Conservation (phyloP, 2,329 filamentous ascomycete genomes). For the Botryotinia globosa region DNA sequence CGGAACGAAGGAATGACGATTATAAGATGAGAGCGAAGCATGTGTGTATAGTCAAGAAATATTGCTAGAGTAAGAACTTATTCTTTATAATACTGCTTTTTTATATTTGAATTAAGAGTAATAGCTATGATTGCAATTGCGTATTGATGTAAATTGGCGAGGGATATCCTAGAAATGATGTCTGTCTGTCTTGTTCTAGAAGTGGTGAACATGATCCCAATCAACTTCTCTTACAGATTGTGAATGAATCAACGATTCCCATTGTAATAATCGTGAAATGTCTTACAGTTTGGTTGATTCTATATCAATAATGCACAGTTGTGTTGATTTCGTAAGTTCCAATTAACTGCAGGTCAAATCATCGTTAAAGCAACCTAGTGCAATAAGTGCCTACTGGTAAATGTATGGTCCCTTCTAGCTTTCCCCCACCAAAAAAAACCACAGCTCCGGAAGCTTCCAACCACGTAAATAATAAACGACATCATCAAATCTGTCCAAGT, state of each 20-base stretch:
- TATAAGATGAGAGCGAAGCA: constrained; percentile 13
- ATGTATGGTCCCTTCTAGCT: neutral
- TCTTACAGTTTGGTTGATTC: neutral
- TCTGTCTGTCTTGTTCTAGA: neutral
- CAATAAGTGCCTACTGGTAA: neutral
- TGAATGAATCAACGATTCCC: neutral
- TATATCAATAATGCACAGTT: neutral
- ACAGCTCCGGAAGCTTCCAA: neutral
- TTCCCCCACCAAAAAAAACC: constrained; percentile 9
- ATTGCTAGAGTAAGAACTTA: constrained; percentile 13
- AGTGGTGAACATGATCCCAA: neutral
- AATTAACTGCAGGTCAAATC: neutral
- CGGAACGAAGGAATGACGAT: neutral
- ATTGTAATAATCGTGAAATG: neutral
- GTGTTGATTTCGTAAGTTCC: neutral
- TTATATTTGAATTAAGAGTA: neutral
- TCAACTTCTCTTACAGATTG: neutral
- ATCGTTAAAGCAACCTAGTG: neutral
- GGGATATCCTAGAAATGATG: neutral
- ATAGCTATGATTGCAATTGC: neutral
- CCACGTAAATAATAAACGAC: neutral
- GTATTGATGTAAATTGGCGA: neutral
- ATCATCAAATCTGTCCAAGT: constrained; percentile 2
- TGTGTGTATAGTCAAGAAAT: constrained; percentile 19
- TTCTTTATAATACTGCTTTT: constrained; percentile 1